phyloP scores from a whole-genome alignment of 805 yeast genomes.

The Scheffersomyces spartinae region DNA sequence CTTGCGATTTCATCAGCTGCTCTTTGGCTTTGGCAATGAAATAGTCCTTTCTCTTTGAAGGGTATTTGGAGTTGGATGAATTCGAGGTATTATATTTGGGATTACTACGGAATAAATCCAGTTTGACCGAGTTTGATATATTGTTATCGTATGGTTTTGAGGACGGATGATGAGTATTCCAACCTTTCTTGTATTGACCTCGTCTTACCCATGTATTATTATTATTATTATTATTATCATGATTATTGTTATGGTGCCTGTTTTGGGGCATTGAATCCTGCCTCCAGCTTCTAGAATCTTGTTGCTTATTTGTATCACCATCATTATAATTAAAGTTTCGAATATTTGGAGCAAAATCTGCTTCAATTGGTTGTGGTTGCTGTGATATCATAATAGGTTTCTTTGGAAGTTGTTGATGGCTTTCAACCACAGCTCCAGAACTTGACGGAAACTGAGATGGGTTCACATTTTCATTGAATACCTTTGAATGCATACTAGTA shows the following conservation, averaged over 20 bases:
- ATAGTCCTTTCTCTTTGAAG: constrained; percentile 1
- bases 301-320: too few relatives aligned
- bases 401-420: too few relatives aligned
- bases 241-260: too few relatives aligned
- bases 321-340: too few relatives aligned
- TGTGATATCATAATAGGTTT: too few relatives aligned
- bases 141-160: too few relatives aligned
- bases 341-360: too few relatives aligned
- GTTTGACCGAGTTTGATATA: not conserved
- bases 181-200: constrained; percentile 2
- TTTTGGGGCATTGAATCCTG: too few relatives aligned
- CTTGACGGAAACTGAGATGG: constrained; percentile 1
- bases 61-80: constrained; percentile 5
- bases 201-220: constrained; percentile 2
- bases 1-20: not conserved
- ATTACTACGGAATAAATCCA: constrained; percentile 1
- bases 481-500: constrained; percentile 2
- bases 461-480: not conserved
- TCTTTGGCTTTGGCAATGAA: not conserved
- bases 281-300: too few relatives aligned
- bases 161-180: too few relatives aligned
- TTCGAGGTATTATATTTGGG: constrained; percentile 1
- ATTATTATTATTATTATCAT: constrained; percentile 1
- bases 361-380: too few relatives aligned
- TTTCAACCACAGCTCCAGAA: too few relatives aligned